Percentiles rank a stretch among this genome's conserved stretches.
Evolutionary conservation across 2,329 filamentous ascomycete species (phyloP).

Genomic region (Clonostachys solani): DNA sequence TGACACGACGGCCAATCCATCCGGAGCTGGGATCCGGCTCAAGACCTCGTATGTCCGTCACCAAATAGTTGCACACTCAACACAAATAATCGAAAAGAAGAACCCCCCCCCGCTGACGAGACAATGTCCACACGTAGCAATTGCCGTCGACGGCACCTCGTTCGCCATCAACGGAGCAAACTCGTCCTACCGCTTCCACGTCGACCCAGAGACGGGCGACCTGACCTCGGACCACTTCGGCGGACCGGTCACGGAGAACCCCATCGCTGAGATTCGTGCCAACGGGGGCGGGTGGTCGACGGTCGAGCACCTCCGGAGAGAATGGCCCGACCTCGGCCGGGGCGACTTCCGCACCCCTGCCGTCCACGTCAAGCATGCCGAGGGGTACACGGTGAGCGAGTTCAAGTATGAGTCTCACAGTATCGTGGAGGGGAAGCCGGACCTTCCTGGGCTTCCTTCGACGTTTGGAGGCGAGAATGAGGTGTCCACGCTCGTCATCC

Average conservation of each 20-base stretch:
- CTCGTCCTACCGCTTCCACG: slow-evolving; percentile 61
- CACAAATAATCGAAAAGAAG: background rate
- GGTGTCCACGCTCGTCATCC: slow-evolving; percentile 54
- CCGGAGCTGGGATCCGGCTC: too few relatives aligned
- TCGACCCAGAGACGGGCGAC: slow-evolving; percentile 50
- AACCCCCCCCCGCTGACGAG: background rate
- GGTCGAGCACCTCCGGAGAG: slow-evolving; percentile 47
- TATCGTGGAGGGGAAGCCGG: slow-evolving; percentile 51
- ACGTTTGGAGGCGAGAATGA: slow-evolving; percentile 53
- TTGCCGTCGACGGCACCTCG: slow-evolving; percentile 47
- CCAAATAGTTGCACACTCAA: background rate
- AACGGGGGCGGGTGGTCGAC: slow-evolving; percentile 49
- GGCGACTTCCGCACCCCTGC: slow-evolving; percentile 61
- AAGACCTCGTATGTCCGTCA: too few relatives aligned
- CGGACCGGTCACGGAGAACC: slow-evolving; percentile 46
- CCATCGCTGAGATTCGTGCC: slow-evolving; percentile 19
- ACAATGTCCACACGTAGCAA: slow-evolving; percentile 26
- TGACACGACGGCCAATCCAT: too few relatives aligned
- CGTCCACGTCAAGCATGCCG: slow-evolving; percentile 53
- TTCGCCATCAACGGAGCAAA: slow-evolving; percentile 53
- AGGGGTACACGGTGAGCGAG: slow-evolving; percentile 54
- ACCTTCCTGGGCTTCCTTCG: slow-evolving; percentile 49
- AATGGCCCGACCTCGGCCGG: slow-evolving; percentile 60
- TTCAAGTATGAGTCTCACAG: slow-evolving; percentile 54
- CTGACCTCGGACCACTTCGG: slow-evolving; percentile 60